Evolutionary conservation across 2,329 filamentous ascomycete genomes (phyloP).

Genomic region (Emmonsia crescens): DNA sequence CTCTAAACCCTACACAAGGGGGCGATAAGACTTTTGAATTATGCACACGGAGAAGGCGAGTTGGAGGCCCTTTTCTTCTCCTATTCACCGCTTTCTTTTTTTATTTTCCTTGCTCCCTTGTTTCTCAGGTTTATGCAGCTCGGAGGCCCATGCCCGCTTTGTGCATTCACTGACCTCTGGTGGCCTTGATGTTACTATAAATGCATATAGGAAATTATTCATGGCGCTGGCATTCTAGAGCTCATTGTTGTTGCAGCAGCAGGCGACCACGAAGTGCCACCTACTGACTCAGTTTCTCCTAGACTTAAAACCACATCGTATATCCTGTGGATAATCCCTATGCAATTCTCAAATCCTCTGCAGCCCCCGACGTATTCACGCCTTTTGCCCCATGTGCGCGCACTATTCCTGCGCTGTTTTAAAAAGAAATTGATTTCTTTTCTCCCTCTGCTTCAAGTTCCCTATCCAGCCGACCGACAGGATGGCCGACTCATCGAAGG

Average conservation of each 20-base stretch:
- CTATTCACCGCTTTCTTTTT: background rate
- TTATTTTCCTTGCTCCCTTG: background rate
- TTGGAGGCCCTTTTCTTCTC: background rate
- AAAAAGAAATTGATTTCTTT: background rate
- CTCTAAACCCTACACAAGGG: background rate
- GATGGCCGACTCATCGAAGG: background rate
- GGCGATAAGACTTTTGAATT: background rate
- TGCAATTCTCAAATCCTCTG: background rate
- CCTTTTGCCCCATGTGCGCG: background rate
- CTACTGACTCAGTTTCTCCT: background rate
- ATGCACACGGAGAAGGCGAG: background rate
- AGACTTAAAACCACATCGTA: background rate
- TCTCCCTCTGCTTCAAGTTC: background rate
- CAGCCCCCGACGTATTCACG: background rate
- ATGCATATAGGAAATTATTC: background rate
- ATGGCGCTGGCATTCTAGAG: background rate
- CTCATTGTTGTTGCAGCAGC: background rate
- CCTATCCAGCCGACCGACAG: background rate
- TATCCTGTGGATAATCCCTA: background rate
- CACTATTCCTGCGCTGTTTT: background rate
- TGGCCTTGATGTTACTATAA: background rate
- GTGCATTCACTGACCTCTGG: background rate
- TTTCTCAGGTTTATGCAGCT: background rate
- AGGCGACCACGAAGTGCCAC: background rate
- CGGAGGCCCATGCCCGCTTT: background rate